These are phyloP conservation scores for Phaeotremella fagi DNA, from an alignment of 768 basidiomycete species.

Conservation along the genomic window DNA sequence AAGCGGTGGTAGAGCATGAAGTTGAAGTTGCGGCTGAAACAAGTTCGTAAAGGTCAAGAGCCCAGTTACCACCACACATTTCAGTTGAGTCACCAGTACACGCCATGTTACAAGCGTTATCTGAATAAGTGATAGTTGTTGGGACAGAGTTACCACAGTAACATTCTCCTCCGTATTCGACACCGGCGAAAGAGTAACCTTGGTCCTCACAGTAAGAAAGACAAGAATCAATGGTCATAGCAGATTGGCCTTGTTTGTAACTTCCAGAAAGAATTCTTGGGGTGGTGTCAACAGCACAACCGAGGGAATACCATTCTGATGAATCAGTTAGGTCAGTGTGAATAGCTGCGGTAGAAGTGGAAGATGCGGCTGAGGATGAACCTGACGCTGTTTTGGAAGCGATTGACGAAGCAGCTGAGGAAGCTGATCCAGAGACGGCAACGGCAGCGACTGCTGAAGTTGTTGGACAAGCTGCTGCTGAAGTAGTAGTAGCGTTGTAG, in stretches of 20 bases:
- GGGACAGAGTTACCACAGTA: conserved; percentile 43
- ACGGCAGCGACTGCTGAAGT: background rate
- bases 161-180: conserved; percentile 47
- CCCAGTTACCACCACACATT: conserved; percentile 44
- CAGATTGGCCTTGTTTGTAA: conserved; percentile 3
- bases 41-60: conserved; percentile 43
- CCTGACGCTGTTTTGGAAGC: conserved; percentile 6
- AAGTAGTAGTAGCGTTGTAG: conserved; percentile 19
- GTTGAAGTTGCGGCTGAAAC: conserved; percentile 14
- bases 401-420: conserved; percentile 1
- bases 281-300: conserved; percentile 40
- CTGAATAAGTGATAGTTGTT: conserved; percentile 21
- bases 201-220: conserved; percentile 39
- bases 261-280: conserved; percentile 28
- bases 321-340: conserved; percentile 20
- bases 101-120: conserved; percentile 29
- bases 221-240: conserved; percentile 46
- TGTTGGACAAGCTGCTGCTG: conserved; percentile 7
- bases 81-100: conserved; percentile 44
- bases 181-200: conserved; percentile 46
- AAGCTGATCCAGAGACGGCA: conserved; percentile 6
- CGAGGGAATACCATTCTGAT: conserved; percentile 45
- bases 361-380: conserved; percentile 8
- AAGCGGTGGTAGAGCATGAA: background rate
- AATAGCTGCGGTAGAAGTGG: conserved; percentile 13